Base-by-base conservation (phyloP, 306 rosid genomes). In the Medicago arabica region DNA sequence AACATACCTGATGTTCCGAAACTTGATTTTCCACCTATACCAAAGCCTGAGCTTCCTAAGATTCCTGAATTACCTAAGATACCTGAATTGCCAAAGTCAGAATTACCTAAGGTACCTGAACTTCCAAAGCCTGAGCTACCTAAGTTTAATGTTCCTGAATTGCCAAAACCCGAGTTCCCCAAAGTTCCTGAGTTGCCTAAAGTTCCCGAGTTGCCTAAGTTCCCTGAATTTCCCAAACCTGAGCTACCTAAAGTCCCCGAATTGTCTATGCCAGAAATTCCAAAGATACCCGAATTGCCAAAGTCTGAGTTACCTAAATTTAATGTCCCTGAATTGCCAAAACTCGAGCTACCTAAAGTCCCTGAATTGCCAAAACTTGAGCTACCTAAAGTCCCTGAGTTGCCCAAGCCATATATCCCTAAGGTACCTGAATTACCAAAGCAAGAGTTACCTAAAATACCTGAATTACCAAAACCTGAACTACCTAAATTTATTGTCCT, bases 381-480 rank as follows among this genome's bases (percentile, higher is more conserved):
- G 0, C 0, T 31, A 1, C 75, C 74, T n/a, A 69, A 28, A 0
- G 40, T 23, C 1, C 9, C 41, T 7, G 41, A 67, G 0, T 23
- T 67, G 0, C 40, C 57, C 46, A 67, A 44, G 0, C 18, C 72
- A 1, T 14, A 67, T 7, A 7, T 13, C 0, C 9, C 41, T 46
- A 69, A 69, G 6, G n/a, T 25, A 4, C 60, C 60, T 8, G 60
- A 69, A 15, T 47, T 68, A 8, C 23, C 59, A 7, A 68, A 68
- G 4, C 23, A 14, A 1, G 73, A 68, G 3, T 0, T 47, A 1
- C 71, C 71, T 10, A 66, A 66, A 4, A 0, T 66, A 0, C 14
- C 43, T 23, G 59, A 68, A 0, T 14, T 68, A 5, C 43, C 73
- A 25, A 68, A 64, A 0, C 25, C 69, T 1, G 53, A 66, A 6